These are phyloP conservation scores for Chenopodium suecicum DNA, from an alignment of 148 eudicot species.

Conservation along the genomic window DNA sequence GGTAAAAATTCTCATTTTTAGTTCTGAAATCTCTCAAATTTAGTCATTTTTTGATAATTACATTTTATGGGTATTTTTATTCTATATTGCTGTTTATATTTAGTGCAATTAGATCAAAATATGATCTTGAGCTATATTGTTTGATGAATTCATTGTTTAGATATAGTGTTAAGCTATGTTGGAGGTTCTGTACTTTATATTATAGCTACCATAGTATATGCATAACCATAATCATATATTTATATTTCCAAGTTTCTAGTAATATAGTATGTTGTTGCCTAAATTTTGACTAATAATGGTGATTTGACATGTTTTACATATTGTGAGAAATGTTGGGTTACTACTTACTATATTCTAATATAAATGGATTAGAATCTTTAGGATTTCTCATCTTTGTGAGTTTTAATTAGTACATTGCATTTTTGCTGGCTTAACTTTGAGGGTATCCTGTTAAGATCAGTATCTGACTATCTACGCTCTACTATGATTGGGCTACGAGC, in stretches of 20 bases:
- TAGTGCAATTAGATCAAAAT: background rate
- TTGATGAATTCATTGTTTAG: background rate
- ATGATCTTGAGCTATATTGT: background rate
- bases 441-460: background rate
- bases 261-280: background rate
- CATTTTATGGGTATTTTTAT: background rate
- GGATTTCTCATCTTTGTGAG: background rate
- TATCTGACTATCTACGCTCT: background rate
- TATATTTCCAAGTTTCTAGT: background rate
- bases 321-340: background rate
- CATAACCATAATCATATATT: background rate
- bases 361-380: background rate
- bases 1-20: constrained; percentile 15
- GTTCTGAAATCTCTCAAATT: background rate
- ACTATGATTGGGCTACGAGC: background rate
- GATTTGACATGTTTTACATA: background rate
- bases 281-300: background rate
- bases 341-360: background rate
- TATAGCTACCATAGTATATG: background rate
- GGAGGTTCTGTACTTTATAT: background rate
- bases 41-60: background rate
- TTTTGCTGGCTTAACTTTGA: background rate
- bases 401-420: background rate
- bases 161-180: background rate
- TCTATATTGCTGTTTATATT: background rate